Percentiles rank a stretch among this genome's conserved stretches.
Conservation (phyloP, 352 stramenopile genomes). For the Thalassiosira hispida region DNA sequence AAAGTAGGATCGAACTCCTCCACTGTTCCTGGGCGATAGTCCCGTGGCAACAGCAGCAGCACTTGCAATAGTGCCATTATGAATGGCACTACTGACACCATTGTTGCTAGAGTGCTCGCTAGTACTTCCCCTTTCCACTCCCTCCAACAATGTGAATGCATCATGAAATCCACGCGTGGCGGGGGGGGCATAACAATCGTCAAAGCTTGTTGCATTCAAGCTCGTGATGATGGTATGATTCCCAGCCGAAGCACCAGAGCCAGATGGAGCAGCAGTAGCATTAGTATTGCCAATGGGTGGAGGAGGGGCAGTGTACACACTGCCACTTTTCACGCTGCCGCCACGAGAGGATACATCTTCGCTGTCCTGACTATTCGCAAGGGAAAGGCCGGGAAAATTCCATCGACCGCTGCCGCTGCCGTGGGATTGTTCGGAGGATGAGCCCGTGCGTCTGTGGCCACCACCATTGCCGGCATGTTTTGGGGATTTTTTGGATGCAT, state of each 20-base stretch:
- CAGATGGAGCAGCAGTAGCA: too few species aligned
- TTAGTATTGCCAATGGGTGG: background rate
- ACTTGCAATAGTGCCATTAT: too few species aligned
- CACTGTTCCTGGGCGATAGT: too few species aligned
- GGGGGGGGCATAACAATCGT: slow-evolving; percentile 35
- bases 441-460: background rate
- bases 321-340: background rate
- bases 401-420: background rate
- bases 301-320: background rate
- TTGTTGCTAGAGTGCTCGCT: background rate
- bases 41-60: too few species aligned
- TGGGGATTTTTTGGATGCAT: slow-evolving; percentile 19
- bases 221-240: too few species aligned
- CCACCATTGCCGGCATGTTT: too few species aligned
- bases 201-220: slow-evolving; percentile 41
- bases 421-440: background rate
- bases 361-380: slow-evolving; percentile 21
- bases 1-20: background rate
- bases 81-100: background rate
- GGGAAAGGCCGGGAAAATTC: slow-evolving; percentile 19
- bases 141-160: slow-evolving; percentile 47
- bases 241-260: too few species aligned
- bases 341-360: slow-evolving; percentile 2
- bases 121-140: background rate
- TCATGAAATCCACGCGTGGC: slow-evolving; percentile 30